Evolutionary conservation across 1,284 basidiomycete species (phyloP).

Genomic region (Rhodotorula sp.): DNA sequence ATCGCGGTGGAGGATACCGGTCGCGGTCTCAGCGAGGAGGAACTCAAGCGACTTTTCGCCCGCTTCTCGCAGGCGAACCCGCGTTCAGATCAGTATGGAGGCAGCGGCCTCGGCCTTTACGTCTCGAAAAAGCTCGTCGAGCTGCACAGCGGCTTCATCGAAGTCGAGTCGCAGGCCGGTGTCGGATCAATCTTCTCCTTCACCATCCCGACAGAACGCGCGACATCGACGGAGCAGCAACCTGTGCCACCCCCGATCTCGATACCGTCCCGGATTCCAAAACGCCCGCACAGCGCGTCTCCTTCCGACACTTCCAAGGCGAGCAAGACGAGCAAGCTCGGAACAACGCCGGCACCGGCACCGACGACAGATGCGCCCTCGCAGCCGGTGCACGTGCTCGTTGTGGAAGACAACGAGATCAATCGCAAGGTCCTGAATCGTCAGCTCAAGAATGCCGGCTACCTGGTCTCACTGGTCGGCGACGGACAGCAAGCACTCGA

Average conservation of each 20-base stretch:
- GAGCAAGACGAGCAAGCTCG: neutral
- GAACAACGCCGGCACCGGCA: too few relatives aligned
- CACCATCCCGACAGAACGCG: conserved; percentile 11
- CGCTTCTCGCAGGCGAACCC: conserved; percentile 41
- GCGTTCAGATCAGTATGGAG: conserved; percentile 27
- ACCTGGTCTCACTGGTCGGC: conserved; percentile 48
- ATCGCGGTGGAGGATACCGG: conserved; percentile 38
- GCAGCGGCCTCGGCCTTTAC: conserved; percentile 31
- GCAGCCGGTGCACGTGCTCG: conserved; percentile 16
- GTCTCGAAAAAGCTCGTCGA: conserved; percentile 34
- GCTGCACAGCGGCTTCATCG: conserved; percentile 38
- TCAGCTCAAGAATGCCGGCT: conserved; percentile 49
- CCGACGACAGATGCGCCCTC: neutral
- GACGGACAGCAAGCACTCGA: conserved; percentile 52
- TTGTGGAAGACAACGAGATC: conserved; percentile 50
- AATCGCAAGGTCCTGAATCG: conserved; percentile 46
- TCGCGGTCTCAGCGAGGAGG: conserved; percentile 35
- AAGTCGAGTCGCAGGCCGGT: conserved; percentile 1
- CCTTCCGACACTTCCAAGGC: conserved; percentile 1
- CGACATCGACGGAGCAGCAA: neutral
- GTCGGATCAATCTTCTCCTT: conserved; percentile 35
- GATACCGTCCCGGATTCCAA: neutral
- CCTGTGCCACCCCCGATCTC: too few relatives aligned
- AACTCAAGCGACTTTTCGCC: conserved; percentile 31
- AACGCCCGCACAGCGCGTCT: neutral